phyloP scores from a whole-genome alignment of 2,329 filamentous ascomycete genomes.

The Cladophialophora chaetospira region DNA sequence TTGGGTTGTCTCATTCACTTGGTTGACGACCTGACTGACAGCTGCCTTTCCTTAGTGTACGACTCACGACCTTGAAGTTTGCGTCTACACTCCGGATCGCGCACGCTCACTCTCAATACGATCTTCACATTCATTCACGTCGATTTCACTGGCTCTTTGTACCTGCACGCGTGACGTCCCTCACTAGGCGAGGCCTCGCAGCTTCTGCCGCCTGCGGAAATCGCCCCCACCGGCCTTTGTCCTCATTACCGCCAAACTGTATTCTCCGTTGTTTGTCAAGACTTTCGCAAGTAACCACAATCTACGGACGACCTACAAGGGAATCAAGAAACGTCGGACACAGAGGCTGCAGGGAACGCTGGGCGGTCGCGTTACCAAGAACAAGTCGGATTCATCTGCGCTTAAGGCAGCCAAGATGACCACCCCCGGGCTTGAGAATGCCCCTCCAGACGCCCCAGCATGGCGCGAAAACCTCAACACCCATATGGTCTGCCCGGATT shows the following conservation, averaged over 20 bases:
- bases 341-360: slow-evolving; percentile 35
- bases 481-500: slow-evolving; percentile 84
- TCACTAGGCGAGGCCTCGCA: slow-evolving; percentile 5
- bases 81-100: slow-evolving; percentile 24
- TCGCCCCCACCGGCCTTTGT: slow-evolving; percentile 14
- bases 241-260: slow-evolving; percentile 60
- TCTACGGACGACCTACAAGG: slow-evolving; percentile 46
- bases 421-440: slow-evolving; percentile 45
- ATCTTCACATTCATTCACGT: neutral
- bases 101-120: slow-evolving; percentile 13
- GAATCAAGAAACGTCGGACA: slow-evolving; percentile 46
- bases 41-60: slow-evolving; percentile 25
- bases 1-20: slow-evolving; percentile 34
- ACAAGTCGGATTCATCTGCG: slow-evolving; percentile 16
- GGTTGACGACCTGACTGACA: slow-evolving; percentile 34
- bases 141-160: slow-evolving; percentile 1
- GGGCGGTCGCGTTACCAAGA: slow-evolving; percentile 34
- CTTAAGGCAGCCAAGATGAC: slow-evolving; percentile 40
- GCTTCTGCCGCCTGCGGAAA: slow-evolving; percentile 13
- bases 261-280: slow-evolving; percentile 71
- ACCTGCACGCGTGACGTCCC: slow-evolving; percentile 3
- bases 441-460: slow-evolving; percentile 41
- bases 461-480: slow-evolving; percentile 87
- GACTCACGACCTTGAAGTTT: slow-evolving; percentile 26
- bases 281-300: slow-evolving; percentile 54